phyloP scores from a whole-genome alignment of 2,329 filamentous ascomycete species.

The Botrytis cinerea region DNA sequence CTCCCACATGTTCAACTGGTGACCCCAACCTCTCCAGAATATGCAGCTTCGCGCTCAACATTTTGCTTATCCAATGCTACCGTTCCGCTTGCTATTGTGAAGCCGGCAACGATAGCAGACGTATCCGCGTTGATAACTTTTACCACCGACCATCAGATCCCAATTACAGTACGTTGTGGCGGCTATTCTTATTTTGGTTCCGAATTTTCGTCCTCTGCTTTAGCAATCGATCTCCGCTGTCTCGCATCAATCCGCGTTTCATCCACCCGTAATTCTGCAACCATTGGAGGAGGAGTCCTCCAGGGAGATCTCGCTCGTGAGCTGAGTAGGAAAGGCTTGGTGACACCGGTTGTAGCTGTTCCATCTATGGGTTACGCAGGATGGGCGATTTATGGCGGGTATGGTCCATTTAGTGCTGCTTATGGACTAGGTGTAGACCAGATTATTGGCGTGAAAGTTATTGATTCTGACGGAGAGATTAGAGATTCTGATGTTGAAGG shows the following conservation, averaged over 20 bases:
- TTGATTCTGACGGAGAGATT: constrained; percentile 44
- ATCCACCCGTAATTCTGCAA: constrained; percentile 38
- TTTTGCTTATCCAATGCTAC: constrained; percentile 27
- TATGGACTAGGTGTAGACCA: constrained; percentile 45
- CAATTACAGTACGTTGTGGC: constrained; percentile 39
- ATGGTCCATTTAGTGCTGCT: constrained; percentile 40
- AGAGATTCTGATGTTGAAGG: constrained; percentile 43
- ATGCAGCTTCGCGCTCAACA: constrained; percentile 21
- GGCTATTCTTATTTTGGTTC: constrained; percentile 44
- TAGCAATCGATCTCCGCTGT: constrained; percentile 46
- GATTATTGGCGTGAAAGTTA: constrained; percentile 44
- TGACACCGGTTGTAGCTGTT: constrained; percentile 38
- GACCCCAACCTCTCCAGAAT: constrained; percentile 27
- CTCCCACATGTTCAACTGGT: constrained; percentile 11
- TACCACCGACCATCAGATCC: constrained; percentile 29
- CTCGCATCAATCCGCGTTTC: constrained; percentile 41
- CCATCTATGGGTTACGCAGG: constrained; percentile 42
- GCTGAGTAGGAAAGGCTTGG: constrained; percentile 40
- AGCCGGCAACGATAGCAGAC: constrained; percentile 37
- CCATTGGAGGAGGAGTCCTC: constrained; percentile 44
- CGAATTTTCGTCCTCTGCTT: constrained; percentile 39
- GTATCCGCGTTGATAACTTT: constrained; percentile 34
- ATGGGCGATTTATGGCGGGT: constrained; percentile 44
- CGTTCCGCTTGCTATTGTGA: constrained; percentile 34
- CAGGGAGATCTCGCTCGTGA: constrained; percentile 36